Percentiles rank a stretch among this genome's conserved stretches.
phyloP scores from a whole-genome alignment of 164 flowering plant genomes.

The Vitis rotundifolia region DNA sequence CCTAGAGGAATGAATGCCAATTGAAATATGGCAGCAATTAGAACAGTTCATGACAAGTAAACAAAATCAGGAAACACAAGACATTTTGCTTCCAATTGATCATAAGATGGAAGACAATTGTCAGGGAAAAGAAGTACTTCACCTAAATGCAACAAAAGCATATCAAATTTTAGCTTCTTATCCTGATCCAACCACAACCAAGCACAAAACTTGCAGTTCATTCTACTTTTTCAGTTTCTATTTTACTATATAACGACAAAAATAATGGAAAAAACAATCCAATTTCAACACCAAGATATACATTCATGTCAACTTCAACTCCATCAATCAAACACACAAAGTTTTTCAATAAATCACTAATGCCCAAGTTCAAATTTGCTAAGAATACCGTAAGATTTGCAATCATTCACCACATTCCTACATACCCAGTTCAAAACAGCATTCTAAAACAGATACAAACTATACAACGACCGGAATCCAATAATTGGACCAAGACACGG shows the following conservation, averaged over 20 bases:
- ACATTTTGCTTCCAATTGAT: no score
- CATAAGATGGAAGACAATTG: no score
- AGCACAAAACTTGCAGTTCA: no score
- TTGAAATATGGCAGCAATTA: no score
- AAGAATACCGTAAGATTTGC: neutral
- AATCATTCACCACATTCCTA: neutral
- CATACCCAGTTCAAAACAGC: neutral
- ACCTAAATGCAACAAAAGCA: no score
- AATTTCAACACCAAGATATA: neutral
- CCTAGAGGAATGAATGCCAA: no score
- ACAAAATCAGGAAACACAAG: no score
- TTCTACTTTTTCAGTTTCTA: no score
- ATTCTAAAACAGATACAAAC: constrained; percentile 1
- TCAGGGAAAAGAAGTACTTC: no score
- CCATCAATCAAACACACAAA: neutral
- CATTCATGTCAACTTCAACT: neutral
- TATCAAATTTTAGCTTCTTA: no score
- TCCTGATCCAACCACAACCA: no score
- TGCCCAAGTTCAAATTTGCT: neutral
- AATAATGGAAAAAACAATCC: neutral
- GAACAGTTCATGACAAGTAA: no score
- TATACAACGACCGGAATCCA: neutral
- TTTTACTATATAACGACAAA: neutral
- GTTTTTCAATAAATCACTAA: neutral
- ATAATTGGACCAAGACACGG: neutral